Conservation (phyloP, 2,329 filamentous ascomycete genomes). For the Raffaelea deltoideospora region DNA sequence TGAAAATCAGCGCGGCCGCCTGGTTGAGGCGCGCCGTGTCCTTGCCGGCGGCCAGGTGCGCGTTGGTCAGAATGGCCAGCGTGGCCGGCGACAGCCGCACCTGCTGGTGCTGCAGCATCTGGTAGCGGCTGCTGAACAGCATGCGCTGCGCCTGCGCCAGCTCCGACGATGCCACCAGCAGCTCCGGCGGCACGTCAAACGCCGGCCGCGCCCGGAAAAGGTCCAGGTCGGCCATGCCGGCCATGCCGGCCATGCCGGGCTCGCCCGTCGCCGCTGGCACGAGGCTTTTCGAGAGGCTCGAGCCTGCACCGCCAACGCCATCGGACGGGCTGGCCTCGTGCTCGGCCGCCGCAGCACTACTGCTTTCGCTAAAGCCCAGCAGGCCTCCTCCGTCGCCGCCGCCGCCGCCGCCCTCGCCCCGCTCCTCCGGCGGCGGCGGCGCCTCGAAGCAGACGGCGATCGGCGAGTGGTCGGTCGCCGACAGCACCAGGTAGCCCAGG, state of each 20-base stretch:
- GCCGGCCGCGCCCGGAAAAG: slow-evolving; percentile 31
- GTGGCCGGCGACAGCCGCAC: slow-evolving; percentile 56
- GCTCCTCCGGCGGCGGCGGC: too few relatives aligned
- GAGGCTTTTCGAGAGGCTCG: too few relatives aligned
- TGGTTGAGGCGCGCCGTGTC: slow-evolving; percentile 55
- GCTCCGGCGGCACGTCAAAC: slow-evolving; percentile 10
- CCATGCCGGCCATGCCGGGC: too few relatives aligned
- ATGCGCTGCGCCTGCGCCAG: slow-evolving; percentile 30
- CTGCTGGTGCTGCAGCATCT: slow-evolving; percentile 46
- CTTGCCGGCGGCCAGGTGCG: slow-evolving; percentile 53
- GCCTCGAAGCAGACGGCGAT: slow-evolving; percentile 44
- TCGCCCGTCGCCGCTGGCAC: too few relatives aligned
- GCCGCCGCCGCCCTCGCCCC: too few relatives aligned
- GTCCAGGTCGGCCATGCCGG: too few relatives aligned
- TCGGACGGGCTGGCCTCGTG: slow-evolving; percentile 1
- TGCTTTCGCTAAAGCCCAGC: too few relatives aligned
- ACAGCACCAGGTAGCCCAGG: slow-evolving; percentile 47
- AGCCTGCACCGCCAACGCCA: slow-evolving; percentile 25
- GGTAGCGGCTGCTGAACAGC: slow-evolving; percentile 43
- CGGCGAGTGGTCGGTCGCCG: slow-evolving; percentile 41
- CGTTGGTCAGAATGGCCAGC: slow-evolving; percentile 55
- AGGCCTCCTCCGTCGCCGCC: too few relatives aligned
- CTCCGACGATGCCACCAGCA: slow-evolving; percentile 9
- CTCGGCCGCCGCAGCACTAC: slow-evolving; percentile 15
- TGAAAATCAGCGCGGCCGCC: slow-evolving; percentile 59